Evolutionary conservation across 1,139 yeast genomes (phyloP), one percentile per base, ranked within the genome.

Genomic region (Spathaspora jeffriesii): DNA sequence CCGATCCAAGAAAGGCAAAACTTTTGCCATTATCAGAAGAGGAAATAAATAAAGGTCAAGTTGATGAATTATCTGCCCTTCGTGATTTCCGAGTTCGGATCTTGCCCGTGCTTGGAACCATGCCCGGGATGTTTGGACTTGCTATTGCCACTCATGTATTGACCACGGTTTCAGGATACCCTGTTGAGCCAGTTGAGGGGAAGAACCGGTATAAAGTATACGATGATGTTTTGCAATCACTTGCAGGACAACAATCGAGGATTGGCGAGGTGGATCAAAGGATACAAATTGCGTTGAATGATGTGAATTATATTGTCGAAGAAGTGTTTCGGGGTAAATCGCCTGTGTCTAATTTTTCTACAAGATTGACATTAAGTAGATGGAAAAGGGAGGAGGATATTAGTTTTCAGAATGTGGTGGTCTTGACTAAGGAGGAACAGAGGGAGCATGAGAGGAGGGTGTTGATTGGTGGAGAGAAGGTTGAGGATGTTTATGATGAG

Each of bases 111-210:
- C 70, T 93, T 53, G 98, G 99, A 1, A 90, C 99, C 0, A 82
- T 93, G 85, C 99, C 99, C 1, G 97, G 95, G 8, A 87, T 92
- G 70, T 93, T 93, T 70, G 99, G 99, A 1, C 76, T 93, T 43
- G 82, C 96, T 0, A 78, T 93, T 50, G 96, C 97, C 2, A 86
- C 97, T 0, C 85, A 88, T 65, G 73, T 93, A 40, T 68, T 93
- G 43, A 88, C 96, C 2, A 71, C 79, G 6, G 82, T 91, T 17
- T 83, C 96, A 0, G 97, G 95, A 0, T 93, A 93, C 60, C 96
- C 96, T 10, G 79, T 82, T 52, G 96, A 90, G 50, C 92, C 95
- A 36, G 81, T 90, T 41, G 96, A 89, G 53, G 97, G 96, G n/a
- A 91, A 91, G 63, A 88, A 88, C 61, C 79, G 98, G 58, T 81